Percentiles rank a stretch among this genome's conserved stretches.
phyloP scores from a whole-genome alignment of 495 filamentous ascomycete species.

The Lepidopterella palustris region DNA sequence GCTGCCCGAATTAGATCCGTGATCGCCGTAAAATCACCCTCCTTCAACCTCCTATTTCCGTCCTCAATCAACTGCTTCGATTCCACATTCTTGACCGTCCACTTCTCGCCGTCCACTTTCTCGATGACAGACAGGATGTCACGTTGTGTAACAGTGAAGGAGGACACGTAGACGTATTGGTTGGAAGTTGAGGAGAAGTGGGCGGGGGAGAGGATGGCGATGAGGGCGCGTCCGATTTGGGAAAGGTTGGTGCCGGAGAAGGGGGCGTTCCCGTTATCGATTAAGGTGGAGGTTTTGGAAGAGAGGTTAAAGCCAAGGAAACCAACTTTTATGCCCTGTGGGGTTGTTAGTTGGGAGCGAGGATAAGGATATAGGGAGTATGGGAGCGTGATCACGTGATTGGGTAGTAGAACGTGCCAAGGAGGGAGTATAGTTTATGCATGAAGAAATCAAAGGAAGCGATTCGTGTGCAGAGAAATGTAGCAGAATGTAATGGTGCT shows the following conservation, averaged over 20 bases:
- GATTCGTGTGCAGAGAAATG: too few species aligned
- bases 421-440: too few species aligned
- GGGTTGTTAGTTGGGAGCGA: neutral
- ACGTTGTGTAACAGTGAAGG: constrained; percentile 42
- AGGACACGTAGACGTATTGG: constrained; percentile 43
- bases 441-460: too few species aligned
- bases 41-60: constrained; percentile 33
- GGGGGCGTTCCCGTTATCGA: constrained; percentile 38
- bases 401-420: too few species aligned
- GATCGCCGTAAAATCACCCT: constrained; percentile 33
- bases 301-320: constrained; percentile 44
- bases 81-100: constrained; percentile 36
- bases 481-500: too few species aligned
- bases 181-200: constrained; percentile 43
- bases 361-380: neutral
- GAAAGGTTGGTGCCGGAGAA: constrained; percentile 41
- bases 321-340: constrained; percentile 36
- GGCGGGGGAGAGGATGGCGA: constrained; percentile 36
- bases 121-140: constrained; percentile 44
- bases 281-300: constrained; percentile 42
- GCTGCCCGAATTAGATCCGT: constrained; percentile 8
- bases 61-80: constrained; percentile 30
- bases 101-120: constrained; percentile 39
- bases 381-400: neutral
- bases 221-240: constrained; percentile 39